Evolutionary conservation across 1,284 basidiomycete species (phyloP).

Genomic region (Malassezia dermatis): DNA sequence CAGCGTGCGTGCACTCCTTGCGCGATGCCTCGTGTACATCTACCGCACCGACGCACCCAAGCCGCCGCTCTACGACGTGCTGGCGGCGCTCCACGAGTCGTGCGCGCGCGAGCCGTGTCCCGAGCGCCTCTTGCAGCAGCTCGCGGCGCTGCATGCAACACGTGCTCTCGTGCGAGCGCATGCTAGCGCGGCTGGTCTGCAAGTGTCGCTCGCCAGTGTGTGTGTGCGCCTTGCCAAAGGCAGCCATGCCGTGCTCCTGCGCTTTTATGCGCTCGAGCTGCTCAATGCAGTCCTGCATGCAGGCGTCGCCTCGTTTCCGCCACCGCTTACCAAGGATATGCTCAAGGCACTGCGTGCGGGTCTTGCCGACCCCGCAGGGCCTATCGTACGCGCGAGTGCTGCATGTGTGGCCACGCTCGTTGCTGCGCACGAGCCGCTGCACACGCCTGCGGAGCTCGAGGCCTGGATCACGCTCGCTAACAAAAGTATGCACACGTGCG

Average conservation of each 20-base stretch:
- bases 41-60: slow-evolving; percentile 19
- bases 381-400: slow-evolving; percentile 73
- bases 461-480: slow-evolving; percentile 60
- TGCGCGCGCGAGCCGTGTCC: not conserved
- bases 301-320: slow-evolving; percentile 53
- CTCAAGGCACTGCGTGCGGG: slow-evolving; percentile 68
- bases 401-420: slow-evolving; percentile 47
- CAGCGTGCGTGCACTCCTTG: slow-evolving; percentile 3
- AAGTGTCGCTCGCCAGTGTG: slow-evolving; percentile 51
- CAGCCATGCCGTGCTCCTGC: slow-evolving; percentile 53
- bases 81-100: slow-evolving; percentile 9
- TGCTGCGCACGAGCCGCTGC: slow-evolving; percentile 1
- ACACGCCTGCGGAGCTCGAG: slow-evolving; percentile 62
- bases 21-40: slow-evolving; percentile 7
- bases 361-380: slow-evolving; percentile 70
- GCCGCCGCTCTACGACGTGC: slow-evolving; percentile 23
- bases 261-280: slow-evolving; percentile 68
- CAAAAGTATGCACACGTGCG: slow-evolving; percentile 64
- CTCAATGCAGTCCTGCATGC: slow-evolving; percentile 72
- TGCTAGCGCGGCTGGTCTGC: slow-evolving; percentile 66
- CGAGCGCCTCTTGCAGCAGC: slow-evolving; percentile 49
- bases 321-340: slow-evolving; percentile 61
- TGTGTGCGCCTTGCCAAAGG: slow-evolving; percentile 20
- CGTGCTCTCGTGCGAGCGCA: slow-evolving; percentile 76
- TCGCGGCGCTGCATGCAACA: slow-evolving; percentile 65